Conservation (phyloP, 495 filamentous ascomycete genomes). For the Bombardia bombarda region DNA sequence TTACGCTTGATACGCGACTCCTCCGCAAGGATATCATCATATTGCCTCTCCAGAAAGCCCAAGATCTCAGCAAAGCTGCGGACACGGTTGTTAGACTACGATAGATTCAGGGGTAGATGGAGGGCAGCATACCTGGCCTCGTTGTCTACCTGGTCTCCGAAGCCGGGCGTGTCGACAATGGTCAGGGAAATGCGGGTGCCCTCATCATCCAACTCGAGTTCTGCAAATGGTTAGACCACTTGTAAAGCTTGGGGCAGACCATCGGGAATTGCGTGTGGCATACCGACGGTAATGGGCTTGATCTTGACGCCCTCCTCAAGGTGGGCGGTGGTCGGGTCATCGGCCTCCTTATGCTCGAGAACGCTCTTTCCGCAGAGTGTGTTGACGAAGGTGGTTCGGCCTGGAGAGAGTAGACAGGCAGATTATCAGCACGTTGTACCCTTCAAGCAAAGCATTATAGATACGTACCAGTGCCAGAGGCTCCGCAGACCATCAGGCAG, state of each 20-base stretch:
- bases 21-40: conserved; percentile 97
- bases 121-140: conserved; percentile 68
- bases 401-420: conserved; percentile 34
- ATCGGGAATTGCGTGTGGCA: conserved; percentile 25
- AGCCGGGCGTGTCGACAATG: conserved; percentile 96
- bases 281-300: conserved; percentile 96
- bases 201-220: conserved; percentile 95
- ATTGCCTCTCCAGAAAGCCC: conserved; percentile 95
- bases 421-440: background rate
- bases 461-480: conserved; percentile 86
- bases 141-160: conserved; percentile 98
- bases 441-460: background rate
- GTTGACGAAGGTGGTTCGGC: conserved; percentile 98
- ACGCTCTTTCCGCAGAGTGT: conserved; percentile 95
- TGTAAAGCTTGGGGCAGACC: background rate
- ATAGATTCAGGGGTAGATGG: no score
- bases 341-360: conserved; percentile 76
- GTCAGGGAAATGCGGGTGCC: conserved; percentile 96
- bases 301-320: conserved; percentile 95
- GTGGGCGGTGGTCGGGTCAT: conserved; percentile 82
- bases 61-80: conserved; percentile 91
- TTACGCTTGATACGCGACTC: conserved; percentile 99
- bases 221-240: conserved; percentile 36
- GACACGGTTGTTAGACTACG: no score
- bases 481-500: conserved; percentile 99